A percentile compares a stretch with the other conserved stretches of the same genome.
Conservation (phyloP, 768 basidiomycete genomes). For the Chalciporus piperatus region DNA sequence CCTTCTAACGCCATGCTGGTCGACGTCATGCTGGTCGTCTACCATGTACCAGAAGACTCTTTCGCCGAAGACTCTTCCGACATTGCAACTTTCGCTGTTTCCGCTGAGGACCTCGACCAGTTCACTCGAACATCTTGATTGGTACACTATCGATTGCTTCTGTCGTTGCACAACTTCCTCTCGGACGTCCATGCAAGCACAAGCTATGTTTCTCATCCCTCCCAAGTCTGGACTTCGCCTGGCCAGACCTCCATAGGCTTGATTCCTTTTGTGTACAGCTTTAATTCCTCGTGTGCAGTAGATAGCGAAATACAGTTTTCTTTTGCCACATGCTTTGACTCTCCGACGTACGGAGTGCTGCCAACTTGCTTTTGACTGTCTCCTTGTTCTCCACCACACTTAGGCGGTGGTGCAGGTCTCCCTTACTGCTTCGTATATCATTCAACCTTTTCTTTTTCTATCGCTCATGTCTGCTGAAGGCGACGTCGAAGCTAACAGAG, state of each 20-base stretch:
- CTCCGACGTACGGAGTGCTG: constrained; percentile 45
- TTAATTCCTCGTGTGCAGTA: constrained; percentile 29
- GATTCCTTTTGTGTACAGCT: constrained; percentile 18
- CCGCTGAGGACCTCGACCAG: not conserved
- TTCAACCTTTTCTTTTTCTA: constrained; percentile 20
- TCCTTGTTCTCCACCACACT: constrained; percentile 22
- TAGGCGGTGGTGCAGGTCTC: constrained; percentile 13
- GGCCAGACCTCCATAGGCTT: constrained; percentile 1
- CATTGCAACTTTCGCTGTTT: too few species aligned
- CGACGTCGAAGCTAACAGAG: constrained; percentile 48
- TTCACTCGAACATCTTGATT: not conserved
- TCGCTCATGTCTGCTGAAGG: constrained; percentile 47
- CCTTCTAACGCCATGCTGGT: not conserved
- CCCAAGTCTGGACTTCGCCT: not conserved
- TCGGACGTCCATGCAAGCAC: not conserved
- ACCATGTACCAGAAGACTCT: not conserved
- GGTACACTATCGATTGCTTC: not conserved
- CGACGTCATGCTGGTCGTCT: not conserved
- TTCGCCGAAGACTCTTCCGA: too few species aligned
- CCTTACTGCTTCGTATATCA: constrained; percentile 11
- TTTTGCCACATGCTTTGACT: constrained; percentile 51
- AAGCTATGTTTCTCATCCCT: not conserved
- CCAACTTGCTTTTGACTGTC: constrained; percentile 29
- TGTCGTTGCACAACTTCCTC: not conserved
- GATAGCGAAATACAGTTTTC: constrained; percentile 37